Evolutionary conservation across 306 rosid species (phyloP), one percentile per base, ranked within the genome.

Genomic region (Vigna unguiculata): DNA sequence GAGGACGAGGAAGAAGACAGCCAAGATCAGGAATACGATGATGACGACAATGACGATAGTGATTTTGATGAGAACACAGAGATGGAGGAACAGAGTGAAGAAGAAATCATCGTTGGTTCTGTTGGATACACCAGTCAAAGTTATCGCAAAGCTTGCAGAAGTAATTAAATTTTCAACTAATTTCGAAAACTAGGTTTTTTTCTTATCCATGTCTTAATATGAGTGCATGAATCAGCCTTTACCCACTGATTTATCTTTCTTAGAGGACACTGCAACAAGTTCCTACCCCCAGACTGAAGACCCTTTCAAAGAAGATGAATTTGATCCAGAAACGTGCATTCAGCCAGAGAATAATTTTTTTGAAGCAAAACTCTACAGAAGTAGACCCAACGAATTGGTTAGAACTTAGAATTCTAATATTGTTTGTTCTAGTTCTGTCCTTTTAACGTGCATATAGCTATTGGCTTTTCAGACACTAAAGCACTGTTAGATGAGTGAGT

Each of bases 371-470:
- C 4, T 1, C n/a, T 1, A 11, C 11, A 21, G 6, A 66, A 3
- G 0, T 15, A 59, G 83, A 61, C 32, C 16, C 21, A 83, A 83
- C 0, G 76, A 83, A 74, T 47, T 83, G 79, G 86, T 83, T 43
- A 78, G 51, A 24, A 77, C 55, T 83, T 30, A 66, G 24, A 24
- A 77, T 63, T 71, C 38, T 71, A 28, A 5, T 62, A 10, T 69
- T 7, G 10, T 47, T 5, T 75, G 14, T 30, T 59, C 57, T 62
- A 19, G 13, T 63, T 52, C 25, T 72, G 1, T 53, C 22, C 9
- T 20, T 25, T 41, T 1, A 25, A 15, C 32, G 40, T 48, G 34
- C 11, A 13, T 28, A 20, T 36, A n/a, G 7, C 24, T 75, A 19
- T 62, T 49, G 38, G 20, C 64, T 52, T 17, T 43, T 53, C 8